Evolutionary conservation across 176 grass and related monocot species (phyloP).

Genomic region (sorghum (Sorghum bicolor)): Sorghum_bicolor_NCBIv3 NC_012877.2:47552501-47553000

Average conservation of each 20-base stretch:
- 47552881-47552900: too few species aligned
- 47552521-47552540: neutral
- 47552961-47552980: too few species aligned
- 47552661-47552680: neutral
- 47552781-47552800: neutral
- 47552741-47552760: too few species aligned
- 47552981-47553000: neutral
- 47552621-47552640: too few species aligned
- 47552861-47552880: too few species aligned
- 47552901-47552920: too few species aligned
- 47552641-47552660: neutral
- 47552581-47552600: neutral
- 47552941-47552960: too few species aligned
- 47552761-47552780: neutral
- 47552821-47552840: neutral
- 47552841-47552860: neutral
- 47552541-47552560: neutral
- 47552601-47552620: too few species aligned
- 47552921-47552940: too few species aligned
- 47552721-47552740: too few species aligned
- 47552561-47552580: neutral
- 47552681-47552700: neutral
- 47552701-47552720: neutral
- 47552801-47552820: neutral
- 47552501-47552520: neutral